These are phyloP conservation scores for Microsporum canis DNA, from an alignment of 2,329 filamentous ascomycete species.

Conservation along the genomic window DNA sequence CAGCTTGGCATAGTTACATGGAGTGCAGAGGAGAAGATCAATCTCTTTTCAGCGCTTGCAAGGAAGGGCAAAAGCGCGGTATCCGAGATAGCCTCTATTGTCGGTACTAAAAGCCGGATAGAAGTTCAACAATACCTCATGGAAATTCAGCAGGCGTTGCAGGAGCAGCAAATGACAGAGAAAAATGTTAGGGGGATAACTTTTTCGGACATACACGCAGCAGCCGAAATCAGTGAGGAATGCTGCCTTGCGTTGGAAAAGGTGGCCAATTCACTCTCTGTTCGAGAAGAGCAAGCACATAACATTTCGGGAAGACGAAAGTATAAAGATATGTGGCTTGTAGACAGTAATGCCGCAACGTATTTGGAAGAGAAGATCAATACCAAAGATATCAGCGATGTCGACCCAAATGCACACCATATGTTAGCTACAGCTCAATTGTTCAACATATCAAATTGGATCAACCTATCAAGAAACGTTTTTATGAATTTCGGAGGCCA, in stretches of 20 bases:
- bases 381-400: constrained; percentile 15
- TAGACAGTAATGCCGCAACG: constrained; percentile 35
- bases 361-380: constrained; percentile 22
- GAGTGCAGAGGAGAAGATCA: constrained; percentile 58
- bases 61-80: constrained; percentile 54
- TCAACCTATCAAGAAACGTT: constrained; percentile 51
- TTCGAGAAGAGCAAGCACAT: constrained; percentile 54
- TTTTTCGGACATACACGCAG: constrained; percentile 54
- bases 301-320: constrained; percentile 47
- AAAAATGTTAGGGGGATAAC: constrained; percentile 30
- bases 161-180: constrained; percentile 30
- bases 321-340: constrained; percentile 56
- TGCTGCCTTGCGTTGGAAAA: constrained; percentile 56
- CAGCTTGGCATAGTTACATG: constrained; percentile 62
- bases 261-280: constrained; percentile 54
- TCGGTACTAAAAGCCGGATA: constrained; percentile 60
- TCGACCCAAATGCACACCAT: constrained; percentile 15
- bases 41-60: constrained; percentile 55
- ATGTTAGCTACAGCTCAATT: constrained; percentile 44
- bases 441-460: constrained; percentile 50
- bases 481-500: constrained; percentile 61
- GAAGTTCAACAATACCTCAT: constrained; percentile 63
- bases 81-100: constrained; percentile 48
- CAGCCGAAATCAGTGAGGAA: constrained; percentile 56
- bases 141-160: constrained; percentile 45